Conservation (phyloP, 768 basidiomycete species). For the Termitomyces sp. region DNA sequence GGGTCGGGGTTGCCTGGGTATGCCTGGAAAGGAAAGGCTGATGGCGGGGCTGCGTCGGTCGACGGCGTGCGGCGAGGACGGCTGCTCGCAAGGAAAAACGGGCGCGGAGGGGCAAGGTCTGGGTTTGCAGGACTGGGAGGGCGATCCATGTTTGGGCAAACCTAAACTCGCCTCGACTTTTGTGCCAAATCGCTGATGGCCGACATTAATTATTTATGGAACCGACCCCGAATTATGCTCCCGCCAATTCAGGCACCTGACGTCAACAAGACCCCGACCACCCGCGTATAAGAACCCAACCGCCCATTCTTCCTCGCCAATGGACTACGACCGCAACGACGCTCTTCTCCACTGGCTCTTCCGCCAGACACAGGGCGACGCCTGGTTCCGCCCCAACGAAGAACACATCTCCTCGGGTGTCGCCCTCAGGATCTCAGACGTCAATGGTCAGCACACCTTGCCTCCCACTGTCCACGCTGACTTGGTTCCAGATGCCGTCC, state of each 20-base stretch:
- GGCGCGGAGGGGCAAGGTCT: neutral
- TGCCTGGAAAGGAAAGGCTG: constrained; percentile 52
- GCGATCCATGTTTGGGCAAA: too few species aligned
- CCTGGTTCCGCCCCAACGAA: constrained; percentile 80
- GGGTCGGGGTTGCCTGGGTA: constrained; percentile 69
- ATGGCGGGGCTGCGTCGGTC: constrained; percentile 31
- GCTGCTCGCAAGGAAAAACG: neutral
- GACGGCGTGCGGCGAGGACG: neutral
- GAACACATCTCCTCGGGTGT: constrained; percentile 73
- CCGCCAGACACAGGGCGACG: constrained; percentile 74
- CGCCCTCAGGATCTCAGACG: constrained; percentile 47
- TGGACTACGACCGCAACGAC: constrained; percentile 81
- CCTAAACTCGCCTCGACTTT: neutral
- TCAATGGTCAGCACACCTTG: constrained; percentile 33
- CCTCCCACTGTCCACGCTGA: too few species aligned
- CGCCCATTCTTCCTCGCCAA: constrained; percentile 14
- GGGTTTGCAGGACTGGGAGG: neutral
- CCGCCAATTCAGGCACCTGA: neutral
- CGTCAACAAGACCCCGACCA: constrained; percentile 3
- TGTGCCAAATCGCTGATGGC: constrained; percentile 6
- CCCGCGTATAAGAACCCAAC: too few species aligned
- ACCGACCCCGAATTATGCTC: neutral
- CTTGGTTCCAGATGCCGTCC: constrained; percentile 19
- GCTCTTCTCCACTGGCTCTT: constrained; percentile 80
- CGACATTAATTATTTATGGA: constrained; percentile 1